These are phyloP conservation scores for Populus davidiana DNA, from an alignment of 345 rosid genomes.

Conservation along the genomic window DNA sequence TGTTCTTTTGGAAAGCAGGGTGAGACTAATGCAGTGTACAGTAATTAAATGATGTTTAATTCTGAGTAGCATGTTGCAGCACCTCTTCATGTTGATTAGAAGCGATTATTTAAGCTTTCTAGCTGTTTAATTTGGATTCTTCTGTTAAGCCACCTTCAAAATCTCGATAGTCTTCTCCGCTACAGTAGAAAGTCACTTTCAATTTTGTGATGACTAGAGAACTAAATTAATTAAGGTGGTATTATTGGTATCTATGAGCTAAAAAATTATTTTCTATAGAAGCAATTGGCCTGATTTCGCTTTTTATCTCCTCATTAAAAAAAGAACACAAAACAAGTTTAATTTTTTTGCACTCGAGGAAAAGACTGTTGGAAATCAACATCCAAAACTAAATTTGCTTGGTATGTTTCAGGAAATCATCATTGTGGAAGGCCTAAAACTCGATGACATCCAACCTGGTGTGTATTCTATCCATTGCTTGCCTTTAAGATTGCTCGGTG, in stretches of 20 bases:
- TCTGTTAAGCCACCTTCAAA: too few species aligned
- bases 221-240: neutral
- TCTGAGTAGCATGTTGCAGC: neutral
- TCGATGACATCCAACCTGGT: constrained; percentile 33
- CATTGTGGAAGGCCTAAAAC: constrained; percentile 40
- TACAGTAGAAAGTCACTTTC: too few species aligned
- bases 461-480: constrained; percentile 38
- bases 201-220: too few species aligned
- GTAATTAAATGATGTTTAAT: neutral
- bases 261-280: neutral
- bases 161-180: too few species aligned
- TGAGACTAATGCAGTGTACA: constrained; percentile 4
- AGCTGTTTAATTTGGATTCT: neutral
- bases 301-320: too few species aligned
- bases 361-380: neutral
- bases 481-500: constrained; percentile 37
- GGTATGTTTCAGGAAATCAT: constrained; percentile 28
- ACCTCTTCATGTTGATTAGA: neutral
- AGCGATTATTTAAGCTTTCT: neutral
- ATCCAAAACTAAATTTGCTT: neutral
- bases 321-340: neutral
- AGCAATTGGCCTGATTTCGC: neutral
- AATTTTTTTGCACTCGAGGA: neutral
- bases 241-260: neutral
- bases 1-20: constrained; percentile 35